Percentiles rank a stretch among this genome's conserved stretches.
Evolutionary conservation across 2,329 filamentous ascomycete species (phyloP).

Genomic region (Emergomyces africanus): DNA sequence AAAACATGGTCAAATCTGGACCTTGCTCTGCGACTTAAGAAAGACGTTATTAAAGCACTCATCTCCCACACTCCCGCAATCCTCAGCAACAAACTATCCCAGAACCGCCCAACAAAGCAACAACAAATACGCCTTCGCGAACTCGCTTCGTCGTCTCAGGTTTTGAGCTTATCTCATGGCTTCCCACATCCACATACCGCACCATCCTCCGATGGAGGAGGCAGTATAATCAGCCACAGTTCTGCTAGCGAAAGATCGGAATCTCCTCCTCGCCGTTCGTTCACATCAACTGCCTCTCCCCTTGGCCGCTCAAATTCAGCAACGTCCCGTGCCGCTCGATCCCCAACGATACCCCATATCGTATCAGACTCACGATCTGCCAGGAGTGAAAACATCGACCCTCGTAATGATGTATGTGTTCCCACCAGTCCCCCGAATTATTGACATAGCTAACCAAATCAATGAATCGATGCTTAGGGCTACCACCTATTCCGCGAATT

Average conservation of each 20-base stretch:
- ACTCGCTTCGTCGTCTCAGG: conserved; percentile 62
- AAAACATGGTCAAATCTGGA: conserved; percentile 99
- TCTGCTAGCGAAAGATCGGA: conserved; percentile 27
- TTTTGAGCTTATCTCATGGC: conserved; percentile 36
- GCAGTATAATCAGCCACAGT: conserved; percentile 25
- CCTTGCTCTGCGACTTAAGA: conserved; percentile 81
- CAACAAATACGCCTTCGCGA: conserved; percentile 71
- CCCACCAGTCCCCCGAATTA: background rate
- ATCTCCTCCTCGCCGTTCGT: conserved; percentile 23
- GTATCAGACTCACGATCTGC: conserved; percentile 21
- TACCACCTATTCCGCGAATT: background rate
- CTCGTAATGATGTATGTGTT: conserved; percentile 25
- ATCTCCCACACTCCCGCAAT: conserved; percentile 95
- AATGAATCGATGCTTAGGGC: background rate
- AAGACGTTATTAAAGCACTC: conserved; percentile 82
- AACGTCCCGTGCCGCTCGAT: conserved; percentile 12
- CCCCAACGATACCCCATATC: background rate
- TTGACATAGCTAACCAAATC: background rate
- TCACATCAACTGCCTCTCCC: conserved; percentile 25
- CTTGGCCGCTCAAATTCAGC: conserved; percentile 24
- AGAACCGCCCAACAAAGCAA: conserved; percentile 68
- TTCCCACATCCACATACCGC: conserved; percentile 1
- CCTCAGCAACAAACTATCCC: conserved; percentile 91
- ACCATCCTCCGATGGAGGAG: conserved; percentile 16
- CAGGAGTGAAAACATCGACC: conserved; percentile 26